Conservation (phyloP, 179 eudicot genomes). For the Beta macrorhiza region DNA sequence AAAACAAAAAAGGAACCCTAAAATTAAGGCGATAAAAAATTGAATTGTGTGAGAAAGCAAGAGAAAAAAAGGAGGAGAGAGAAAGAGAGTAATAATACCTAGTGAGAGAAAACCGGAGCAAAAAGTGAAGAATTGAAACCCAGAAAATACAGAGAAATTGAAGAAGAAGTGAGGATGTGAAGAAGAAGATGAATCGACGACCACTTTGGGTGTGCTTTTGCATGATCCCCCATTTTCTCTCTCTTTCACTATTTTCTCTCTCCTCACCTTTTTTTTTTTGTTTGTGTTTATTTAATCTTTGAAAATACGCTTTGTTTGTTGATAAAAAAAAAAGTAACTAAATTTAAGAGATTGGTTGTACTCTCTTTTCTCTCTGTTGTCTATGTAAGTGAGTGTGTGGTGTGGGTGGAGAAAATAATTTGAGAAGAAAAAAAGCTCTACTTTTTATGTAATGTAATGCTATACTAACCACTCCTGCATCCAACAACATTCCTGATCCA, state of each 20-base stretch:
- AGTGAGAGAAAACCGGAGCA: not conserved
- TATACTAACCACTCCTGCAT: no score
- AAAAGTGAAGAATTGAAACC: conserved; percentile 15
- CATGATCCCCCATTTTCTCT: conserved; percentile 37
- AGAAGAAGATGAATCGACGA: conserved; percentile 32
- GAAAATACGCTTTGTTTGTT: not conserved
- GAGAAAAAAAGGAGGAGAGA: not conserved
- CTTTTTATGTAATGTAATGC: not conserved
- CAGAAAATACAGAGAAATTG: not conserved
- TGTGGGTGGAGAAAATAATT: conserved; percentile 9
- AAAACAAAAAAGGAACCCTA: conserved; percentile 20
- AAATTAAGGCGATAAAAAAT: conserved; percentile 20
- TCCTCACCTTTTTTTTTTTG: not conserved
- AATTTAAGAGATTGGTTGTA: no score
- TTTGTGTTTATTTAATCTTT: not conserved
- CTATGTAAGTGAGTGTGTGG: not conserved
- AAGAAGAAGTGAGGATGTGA: conserved; percentile 21
- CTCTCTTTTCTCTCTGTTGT: no score
- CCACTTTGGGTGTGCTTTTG: conserved; percentile 28
- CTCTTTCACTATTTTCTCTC: conserved; percentile 15
- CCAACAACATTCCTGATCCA: no score
- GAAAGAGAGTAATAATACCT: conserved; percentile 18
- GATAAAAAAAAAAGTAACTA: not conserved
- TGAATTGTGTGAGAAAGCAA: conserved; percentile 3
- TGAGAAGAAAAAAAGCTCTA: not conserved